These are phyloP conservation scores for Pigoraptor vietnamica DNA, from an alignment of 78 protist genomes.

Conservation along the genomic window DNA sequence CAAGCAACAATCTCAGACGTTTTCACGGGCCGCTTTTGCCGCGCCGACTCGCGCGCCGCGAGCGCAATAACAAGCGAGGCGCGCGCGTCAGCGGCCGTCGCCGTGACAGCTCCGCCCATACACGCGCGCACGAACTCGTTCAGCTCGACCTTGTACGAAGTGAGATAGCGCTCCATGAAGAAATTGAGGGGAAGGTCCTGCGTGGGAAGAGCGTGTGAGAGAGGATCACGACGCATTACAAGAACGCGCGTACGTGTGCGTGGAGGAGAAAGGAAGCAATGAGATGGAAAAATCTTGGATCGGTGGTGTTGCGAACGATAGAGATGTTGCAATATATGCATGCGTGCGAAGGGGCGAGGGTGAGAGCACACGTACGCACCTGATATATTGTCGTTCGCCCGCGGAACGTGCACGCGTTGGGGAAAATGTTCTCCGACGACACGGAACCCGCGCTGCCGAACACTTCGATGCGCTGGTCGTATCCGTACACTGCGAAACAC, in stretches of 20 bases:
- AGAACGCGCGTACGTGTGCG: not conserved
- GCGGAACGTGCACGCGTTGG: not conserved
- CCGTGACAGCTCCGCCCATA: not conserved
- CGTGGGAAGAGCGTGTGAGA: not conserved
- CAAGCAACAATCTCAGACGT: not conserved
- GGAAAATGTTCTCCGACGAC: not conserved
- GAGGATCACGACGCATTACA: too few species aligned
- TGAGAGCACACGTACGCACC: too few species aligned
- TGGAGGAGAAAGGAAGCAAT: not conserved
- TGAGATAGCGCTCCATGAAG: not conserved
- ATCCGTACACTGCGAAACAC: not conserved
- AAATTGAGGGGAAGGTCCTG: not conserved
- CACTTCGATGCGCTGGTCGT: slow-evolving; percentile 3
- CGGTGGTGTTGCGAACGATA: not conserved
- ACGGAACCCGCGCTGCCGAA: not conserved
- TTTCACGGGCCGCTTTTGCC: not conserved
- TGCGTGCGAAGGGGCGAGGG: not conserved
- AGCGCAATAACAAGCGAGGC: not conserved
- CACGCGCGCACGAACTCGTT: not conserved
- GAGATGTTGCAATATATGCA: not conserved
- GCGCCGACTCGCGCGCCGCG: not conserved
- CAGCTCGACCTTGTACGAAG: not conserved
- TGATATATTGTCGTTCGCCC: not conserved
- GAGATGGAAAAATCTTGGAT: not conserved
- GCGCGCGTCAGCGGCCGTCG: not conserved